phyloP scores from a whole-genome alignment of 2,329 filamentous ascomycete species.

The Clathrospora elynae region DNA sequence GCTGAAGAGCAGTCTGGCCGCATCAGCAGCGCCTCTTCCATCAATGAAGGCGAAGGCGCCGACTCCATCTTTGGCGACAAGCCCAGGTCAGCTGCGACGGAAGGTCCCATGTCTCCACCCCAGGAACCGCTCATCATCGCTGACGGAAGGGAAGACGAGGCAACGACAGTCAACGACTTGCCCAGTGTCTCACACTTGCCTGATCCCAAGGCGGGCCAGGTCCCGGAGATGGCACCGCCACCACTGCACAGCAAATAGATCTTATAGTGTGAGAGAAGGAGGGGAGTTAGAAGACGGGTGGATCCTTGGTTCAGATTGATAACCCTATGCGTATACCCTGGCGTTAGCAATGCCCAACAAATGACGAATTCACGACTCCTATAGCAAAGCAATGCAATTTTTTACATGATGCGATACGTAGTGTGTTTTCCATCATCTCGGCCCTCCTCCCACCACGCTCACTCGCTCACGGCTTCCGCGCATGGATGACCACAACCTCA shows the following conservation, averaged over 20 bases:
- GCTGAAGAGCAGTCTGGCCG: slow-evolving; percentile 39
- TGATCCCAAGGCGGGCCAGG: slow-evolving; percentile 33
- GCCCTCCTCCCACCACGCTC: background rate
- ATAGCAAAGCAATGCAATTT: background rate
- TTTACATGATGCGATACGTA: too few species aligned
- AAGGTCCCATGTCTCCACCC: slow-evolving; percentile 26
- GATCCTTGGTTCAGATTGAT: slow-evolving; percentile 26
- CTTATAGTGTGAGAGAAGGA: background rate
- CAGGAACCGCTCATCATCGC: slow-evolving; percentile 32
- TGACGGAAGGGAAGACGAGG: slow-evolving; percentile 30
- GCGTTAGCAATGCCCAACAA: slow-evolving; percentile 10
- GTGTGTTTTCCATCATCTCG: background rate
- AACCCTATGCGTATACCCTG: slow-evolving; percentile 19
- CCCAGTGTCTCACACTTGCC: slow-evolving; percentile 46
- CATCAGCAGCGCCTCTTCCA: slow-evolving; percentile 38
- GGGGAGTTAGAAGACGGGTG: background rate
- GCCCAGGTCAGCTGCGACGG: slow-evolving; percentile 20
- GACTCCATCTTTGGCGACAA: slow-evolving; percentile 39
- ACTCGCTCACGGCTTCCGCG: slow-evolving; percentile 13
- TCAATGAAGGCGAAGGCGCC: slow-evolving; percentile 37
- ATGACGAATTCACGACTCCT: background rate
- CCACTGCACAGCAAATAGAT: slow-evolving; percentile 18
- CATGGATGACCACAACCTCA: slow-evolving; percentile 29
- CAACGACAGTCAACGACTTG: slow-evolving; percentile 31
- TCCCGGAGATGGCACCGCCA: slow-evolving; percentile 19